Conservation (phyloP, 1,284 basidiomycete species). For the Ceratobasidium sp. region DNA sequence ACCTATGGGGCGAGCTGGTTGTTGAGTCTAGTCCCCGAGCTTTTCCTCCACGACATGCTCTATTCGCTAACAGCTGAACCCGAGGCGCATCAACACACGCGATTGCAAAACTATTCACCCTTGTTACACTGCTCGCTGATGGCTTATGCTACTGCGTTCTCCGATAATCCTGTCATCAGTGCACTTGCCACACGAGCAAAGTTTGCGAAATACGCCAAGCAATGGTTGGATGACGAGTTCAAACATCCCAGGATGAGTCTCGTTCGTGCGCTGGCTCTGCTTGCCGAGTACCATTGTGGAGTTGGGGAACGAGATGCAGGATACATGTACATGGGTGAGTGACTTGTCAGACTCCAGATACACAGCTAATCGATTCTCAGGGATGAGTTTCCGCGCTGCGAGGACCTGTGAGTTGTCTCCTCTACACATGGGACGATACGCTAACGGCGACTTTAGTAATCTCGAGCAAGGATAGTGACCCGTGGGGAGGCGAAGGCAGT, state of each 20-base stretch:
- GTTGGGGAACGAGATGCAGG: conserved; percentile 19
- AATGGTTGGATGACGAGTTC: conserved; percentile 32
- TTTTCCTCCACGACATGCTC: conserved; percentile 33
- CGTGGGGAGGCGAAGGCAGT: conserved; percentile 63
- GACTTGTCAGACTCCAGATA: too few species aligned
- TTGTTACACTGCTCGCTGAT: conserved; percentile 25
- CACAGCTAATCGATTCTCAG: neutral
- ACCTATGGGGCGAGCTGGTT: conserved; percentile 29
- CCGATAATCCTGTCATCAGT: conserved; percentile 3
- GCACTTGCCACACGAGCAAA: neutral
- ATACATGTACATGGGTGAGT: conserved; percentile 39
- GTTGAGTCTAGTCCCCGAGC: conserved; percentile 13
- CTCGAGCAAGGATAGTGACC: conserved; percentile 64
- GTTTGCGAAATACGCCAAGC: conserved; percentile 27
- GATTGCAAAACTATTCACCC: conserved; percentile 12
- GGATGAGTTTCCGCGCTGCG: conserved; percentile 28
- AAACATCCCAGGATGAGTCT: neutral
- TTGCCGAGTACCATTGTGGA: conserved; percentile 29
- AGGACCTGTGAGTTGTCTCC: conserved; percentile 47
- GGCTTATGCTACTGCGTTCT: conserved; percentile 27
- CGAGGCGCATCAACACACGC: too few species aligned
- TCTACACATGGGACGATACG: neutral
- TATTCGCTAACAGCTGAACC: neutral
- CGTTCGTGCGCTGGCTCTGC: neutral
- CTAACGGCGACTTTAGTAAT: conserved; percentile 58